Percentiles rank a stretch among this genome's conserved stretches.
Conservation (phyloP, 2,329 filamentous ascomycete species). For the Penicillium sp. region DNA sequence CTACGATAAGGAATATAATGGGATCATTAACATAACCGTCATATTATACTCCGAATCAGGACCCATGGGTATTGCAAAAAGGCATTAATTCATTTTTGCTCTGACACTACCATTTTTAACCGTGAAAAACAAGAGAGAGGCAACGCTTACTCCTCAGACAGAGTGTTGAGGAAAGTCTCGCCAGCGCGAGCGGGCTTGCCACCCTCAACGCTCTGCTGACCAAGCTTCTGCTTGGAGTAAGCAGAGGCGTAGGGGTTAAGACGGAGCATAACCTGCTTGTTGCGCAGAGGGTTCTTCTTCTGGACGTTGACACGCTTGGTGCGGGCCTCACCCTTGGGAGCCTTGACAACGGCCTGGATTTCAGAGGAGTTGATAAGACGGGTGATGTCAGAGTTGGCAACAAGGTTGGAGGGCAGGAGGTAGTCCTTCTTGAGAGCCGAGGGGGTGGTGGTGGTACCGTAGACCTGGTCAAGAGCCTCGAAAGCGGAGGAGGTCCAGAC, state of each 20-base stretch:
- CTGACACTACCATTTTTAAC: slow-evolving; percentile 27
- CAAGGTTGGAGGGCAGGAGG: slow-evolving; percentile 88
- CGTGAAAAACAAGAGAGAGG: slow-evolving; percentile 20
- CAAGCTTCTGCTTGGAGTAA: slow-evolving; percentile 83
- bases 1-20: slow-evolving; percentile 6
- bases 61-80: slow-evolving; percentile 29
- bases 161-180: slow-evolving; percentile 54
- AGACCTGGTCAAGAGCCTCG: slow-evolving; percentile 93
- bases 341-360: slow-evolving; percentile 92
- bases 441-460: slow-evolving; percentile 86
- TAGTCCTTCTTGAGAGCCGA: slow-evolving; percentile 98
- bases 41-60: slow-evolving; percentile 28
- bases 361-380: slow-evolving; percentile 99
- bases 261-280: slow-evolving; percentile 98
- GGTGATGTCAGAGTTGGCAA: slow-evolving; percentile 91
- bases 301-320: slow-evolving; percentile 90
- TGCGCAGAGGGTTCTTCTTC: slow-evolving; percentile 99
- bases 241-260: slow-evolving; percentile 97
- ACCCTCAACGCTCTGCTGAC: slow-evolving; percentile 64
- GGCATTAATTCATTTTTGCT: slow-evolving; percentile 32
- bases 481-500: slow-evolving; percentile 98
- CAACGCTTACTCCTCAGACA: slow-evolving; percentile 52
- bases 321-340: slow-evolving; percentile 82
- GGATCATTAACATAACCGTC: slow-evolving; percentile 20
- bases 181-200: slow-evolving; percentile 61